Percentiles rank a stretch among this genome's conserved stretches.
These are phyloP conservation scores for Colletotrichum plurivorum DNA, from an alignment of 2,329 filamentous ascomycete species.

Conservation along the genomic window DNA sequence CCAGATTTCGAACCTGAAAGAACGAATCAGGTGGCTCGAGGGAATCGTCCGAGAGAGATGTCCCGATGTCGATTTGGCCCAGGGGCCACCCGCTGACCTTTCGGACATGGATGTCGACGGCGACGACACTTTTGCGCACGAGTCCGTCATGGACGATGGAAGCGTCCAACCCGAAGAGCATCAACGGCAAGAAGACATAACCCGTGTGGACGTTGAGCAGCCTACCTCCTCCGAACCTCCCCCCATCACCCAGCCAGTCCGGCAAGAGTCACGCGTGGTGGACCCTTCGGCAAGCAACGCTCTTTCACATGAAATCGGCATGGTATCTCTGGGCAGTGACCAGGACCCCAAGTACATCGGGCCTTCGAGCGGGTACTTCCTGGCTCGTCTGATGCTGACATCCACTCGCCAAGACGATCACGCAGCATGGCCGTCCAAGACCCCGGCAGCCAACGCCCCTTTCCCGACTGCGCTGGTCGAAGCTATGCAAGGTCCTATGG, in stretches of 20 bases:
- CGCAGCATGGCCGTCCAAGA: conserved; percentile 15
- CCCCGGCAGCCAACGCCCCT: conserved; percentile 5
- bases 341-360: conserved; percentile 67
- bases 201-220: not conserved
- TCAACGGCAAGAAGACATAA: not conserved
- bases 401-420: conserved; percentile 50
- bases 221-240: conserved; percentile 17
- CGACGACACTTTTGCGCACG: conserved; percentile 6
- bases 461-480: conserved; percentile 50
- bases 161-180: conserved; percentile 38
- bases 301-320: conserved; percentile 65
- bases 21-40: conserved; percentile 62
- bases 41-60: conserved; percentile 57
- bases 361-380: conserved; percentile 68
- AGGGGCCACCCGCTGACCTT: conserved; percentile 15
- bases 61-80: conserved; percentile 57
- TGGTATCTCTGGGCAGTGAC: conserved; percentile 64
- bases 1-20: conserved; percentile 53
- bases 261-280: conserved; percentile 31
- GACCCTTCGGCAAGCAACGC: conserved; percentile 42
- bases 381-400: conserved; percentile 63
- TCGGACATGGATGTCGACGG: conserved; percentile 18
- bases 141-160: conserved; percentile 39
- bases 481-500: conserved; percentile 49
- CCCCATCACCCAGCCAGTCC: conserved; percentile 35